These are phyloP conservation scores for Leccinum barrowsii DNA, from an alignment of 768 basidiomycete species.

Conservation along the genomic window DNA sequence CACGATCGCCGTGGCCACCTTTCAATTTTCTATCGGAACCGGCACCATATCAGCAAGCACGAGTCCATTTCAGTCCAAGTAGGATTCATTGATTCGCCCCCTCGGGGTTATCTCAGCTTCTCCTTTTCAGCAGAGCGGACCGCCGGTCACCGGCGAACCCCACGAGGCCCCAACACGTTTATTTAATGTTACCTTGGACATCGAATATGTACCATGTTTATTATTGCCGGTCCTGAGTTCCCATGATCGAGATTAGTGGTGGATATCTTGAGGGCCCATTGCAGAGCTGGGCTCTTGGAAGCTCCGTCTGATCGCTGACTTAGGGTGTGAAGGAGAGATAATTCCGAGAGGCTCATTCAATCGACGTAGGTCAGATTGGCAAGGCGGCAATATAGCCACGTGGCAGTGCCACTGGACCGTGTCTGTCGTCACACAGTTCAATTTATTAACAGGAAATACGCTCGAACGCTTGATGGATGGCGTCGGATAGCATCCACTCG, in stretches of 20 bases:
- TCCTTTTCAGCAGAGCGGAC: conserved; percentile 18
- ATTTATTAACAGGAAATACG: neutral
- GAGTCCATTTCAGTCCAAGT: conserved; percentile 21
- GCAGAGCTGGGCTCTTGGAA: neutral
- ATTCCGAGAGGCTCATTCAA: conserved; percentile 15
- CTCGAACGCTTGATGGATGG: neutral
- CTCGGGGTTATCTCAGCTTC: conserved; percentile 29
- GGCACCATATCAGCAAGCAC: conserved; percentile 21
- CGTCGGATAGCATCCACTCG: neutral
- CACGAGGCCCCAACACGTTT: conserved; percentile 34
- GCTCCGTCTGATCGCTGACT: conserved; percentile 4
- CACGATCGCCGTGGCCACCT: conserved; percentile 30
- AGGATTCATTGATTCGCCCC: conserved; percentile 29
- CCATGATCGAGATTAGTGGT: conserved; percentile 25
- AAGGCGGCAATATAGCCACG: conserved; percentile 6
- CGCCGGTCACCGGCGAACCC: conserved; percentile 22
- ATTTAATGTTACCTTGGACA: conserved; percentile 26
- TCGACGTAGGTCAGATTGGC: conserved; percentile 3
- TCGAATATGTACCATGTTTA: conserved; percentile 15
- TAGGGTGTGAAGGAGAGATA: neutral
- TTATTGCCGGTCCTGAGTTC: conserved; percentile 13
- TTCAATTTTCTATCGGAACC: conserved; percentile 33
- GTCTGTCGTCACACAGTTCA: conserved; percentile 1
- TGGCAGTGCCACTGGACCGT: neutral
- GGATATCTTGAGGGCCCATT: conserved; percentile 6